Evolutionary conservation across 441 rosid genomes (phyloP).

Genomic region (Gossypium davidsonii): DNA sequence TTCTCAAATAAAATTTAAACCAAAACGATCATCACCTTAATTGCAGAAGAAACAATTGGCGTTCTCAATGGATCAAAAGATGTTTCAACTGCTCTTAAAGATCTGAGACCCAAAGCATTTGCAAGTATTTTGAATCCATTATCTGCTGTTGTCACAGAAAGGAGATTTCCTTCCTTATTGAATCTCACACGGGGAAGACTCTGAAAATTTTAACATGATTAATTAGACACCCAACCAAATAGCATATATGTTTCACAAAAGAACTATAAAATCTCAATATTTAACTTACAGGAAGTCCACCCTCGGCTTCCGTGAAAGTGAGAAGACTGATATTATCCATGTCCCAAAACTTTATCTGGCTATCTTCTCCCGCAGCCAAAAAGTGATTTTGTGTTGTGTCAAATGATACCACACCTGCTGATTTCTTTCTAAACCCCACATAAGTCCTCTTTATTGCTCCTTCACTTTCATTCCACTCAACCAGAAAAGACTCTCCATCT

Average conservation of each 20-base stretch:
- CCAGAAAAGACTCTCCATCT: conserved; percentile 76
- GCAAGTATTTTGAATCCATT: conserved; percentile 86
- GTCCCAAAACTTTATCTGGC: conserved; percentile 84
- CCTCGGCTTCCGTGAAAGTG: conserved; percentile 67
- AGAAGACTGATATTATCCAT: conserved; percentile 58
- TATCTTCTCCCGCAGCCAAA: conserved; percentile 86
- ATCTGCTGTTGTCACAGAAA: conserved; percentile 74
- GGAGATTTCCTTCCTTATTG: conserved; percentile 81
- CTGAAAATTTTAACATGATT: conserved; percentile 36
- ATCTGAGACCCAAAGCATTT: conserved; percentile 57
- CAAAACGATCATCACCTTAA: conserved; percentile 36
- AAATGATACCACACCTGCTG: conserved; percentile 58
- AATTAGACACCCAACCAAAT: conserved; percentile 17
- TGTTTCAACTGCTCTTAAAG: conserved; percentile 46
- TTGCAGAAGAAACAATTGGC: conserved; percentile 49
- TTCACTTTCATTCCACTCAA: conserved; percentile 94
- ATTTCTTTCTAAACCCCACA: conserved; percentile 58
- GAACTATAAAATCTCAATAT: conserved; percentile 9
- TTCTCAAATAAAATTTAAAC: conserved; percentile 13
- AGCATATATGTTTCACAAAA: conserved; percentile 11
- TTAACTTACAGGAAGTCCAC: conserved; percentile 77
- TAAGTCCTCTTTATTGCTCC: conserved; percentile 74
- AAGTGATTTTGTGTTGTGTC: conserved; percentile 81
- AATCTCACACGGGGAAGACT: conserved; percentile 69
- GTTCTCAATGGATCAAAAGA: conserved; percentile 57